phyloP scores from a whole-genome alignment of 129 eudicot genomes.

The Silybum marianum region DNA sequence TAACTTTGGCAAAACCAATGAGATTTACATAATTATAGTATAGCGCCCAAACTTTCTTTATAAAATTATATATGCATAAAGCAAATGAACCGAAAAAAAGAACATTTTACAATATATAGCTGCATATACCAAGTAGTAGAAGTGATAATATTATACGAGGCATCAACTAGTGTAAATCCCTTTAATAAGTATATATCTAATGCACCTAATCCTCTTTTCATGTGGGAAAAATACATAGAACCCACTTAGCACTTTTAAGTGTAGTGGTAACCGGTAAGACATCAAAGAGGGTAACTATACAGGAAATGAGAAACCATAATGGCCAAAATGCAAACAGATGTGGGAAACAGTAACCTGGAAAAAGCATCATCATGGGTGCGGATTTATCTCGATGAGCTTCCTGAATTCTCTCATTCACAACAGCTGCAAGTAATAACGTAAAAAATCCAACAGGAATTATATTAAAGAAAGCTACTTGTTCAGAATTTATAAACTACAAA shows the following conservation, averaged over 20 bases:
- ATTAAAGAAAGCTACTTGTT: neutral
- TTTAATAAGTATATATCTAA: neutral
- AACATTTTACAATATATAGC: neutral
- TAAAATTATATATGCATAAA: neutral
- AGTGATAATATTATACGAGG: neutral
- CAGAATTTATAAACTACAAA: neutral
- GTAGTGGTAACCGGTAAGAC: neutral
- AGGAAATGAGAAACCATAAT: neutral
- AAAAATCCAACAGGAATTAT: constrained; percentile 11
- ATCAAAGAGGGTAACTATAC: neutral
- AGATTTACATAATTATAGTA: neutral
- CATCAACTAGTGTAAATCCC: neutral
- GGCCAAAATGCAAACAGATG: neutral
- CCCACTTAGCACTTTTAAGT: neutral
- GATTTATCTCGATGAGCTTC: constrained; percentile 70
- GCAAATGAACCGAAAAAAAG: neutral
- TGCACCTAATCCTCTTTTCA: neutral
- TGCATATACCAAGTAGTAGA: neutral
- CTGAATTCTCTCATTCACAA: constrained; percentile 78
- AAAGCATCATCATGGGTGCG: constrained; percentile 95
- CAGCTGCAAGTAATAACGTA: constrained; percentile 54
- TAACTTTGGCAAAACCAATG: neutral
- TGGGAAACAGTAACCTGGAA: constrained; percentile 64
- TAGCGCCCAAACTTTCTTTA: neutral
- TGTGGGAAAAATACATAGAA: neutral